Percentiles rank a stretch among this genome's conserved stretches.
phyloP scores from a whole-genome alignment of 345 rosid genomes.

The Hypericum androsaemum region DNA sequence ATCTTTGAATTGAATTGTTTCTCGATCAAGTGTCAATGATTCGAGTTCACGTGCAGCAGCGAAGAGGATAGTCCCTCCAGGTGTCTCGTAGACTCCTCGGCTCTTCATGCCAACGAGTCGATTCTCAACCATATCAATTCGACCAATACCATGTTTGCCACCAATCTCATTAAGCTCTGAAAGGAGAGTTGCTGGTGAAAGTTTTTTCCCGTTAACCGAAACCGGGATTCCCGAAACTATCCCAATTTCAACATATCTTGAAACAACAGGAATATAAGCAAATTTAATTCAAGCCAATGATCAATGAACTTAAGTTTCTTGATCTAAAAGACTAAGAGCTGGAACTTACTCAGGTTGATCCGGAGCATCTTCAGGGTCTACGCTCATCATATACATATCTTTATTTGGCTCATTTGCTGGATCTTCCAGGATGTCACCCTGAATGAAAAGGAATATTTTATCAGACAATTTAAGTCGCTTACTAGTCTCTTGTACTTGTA shows the following conservation, averaged over 20 bases:
- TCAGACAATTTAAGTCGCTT: background rate
- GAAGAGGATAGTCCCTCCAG: slow-evolving; percentile 87
- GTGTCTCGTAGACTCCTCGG: slow-evolving; percentile 97
- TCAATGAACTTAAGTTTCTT: background rate
- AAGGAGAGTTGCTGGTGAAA: slow-evolving; percentile 72
- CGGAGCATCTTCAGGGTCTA: slow-evolving; percentile 90
- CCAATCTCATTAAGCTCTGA: slow-evolving; percentile 63
- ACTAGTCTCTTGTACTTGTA: no score
- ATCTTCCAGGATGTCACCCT: slow-evolving; percentile 95
- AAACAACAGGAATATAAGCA: background rate
- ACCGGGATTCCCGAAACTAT: slow-evolving; percentile 66
- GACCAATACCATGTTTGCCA: slow-evolving; percentile 79
- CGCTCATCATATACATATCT: slow-evolving; percentile 91
- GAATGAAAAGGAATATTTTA: background rate
- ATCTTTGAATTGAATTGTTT: slow-evolving; percentile 73
- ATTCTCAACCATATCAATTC: slow-evolving; percentile 88
- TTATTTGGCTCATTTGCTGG: slow-evolving; percentile 84
- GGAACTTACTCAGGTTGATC: slow-evolving; percentile 54
- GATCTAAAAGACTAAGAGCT: background rate
- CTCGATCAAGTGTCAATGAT: slow-evolving; percentile 75
- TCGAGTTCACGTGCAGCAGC: slow-evolving; percentile 74
- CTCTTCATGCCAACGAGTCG: slow-evolving; percentile 93
- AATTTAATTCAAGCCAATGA: background rate
- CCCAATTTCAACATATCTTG: slow-evolving; percentile 60
- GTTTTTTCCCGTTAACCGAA: slow-evolving; percentile 52